These are phyloP conservation scores for Apiotrichum akiyoshidainum DNA, from an alignment of 1,284 basidiomycete genomes.

Conservation along the genomic window DNA sequence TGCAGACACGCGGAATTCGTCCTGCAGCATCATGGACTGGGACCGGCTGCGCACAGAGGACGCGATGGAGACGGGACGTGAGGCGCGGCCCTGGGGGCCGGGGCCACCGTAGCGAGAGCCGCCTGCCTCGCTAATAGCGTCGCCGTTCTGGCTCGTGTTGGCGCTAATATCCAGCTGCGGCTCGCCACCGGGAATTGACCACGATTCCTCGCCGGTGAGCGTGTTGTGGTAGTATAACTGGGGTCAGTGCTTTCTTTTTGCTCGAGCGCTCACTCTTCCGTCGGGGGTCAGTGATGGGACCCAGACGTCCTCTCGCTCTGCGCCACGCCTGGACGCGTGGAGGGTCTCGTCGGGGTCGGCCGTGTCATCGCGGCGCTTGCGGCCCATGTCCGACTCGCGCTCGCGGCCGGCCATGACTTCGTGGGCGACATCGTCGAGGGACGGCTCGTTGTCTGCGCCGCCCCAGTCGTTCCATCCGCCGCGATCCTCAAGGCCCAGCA, in stretches of 20 bases:
- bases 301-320: slow-evolving; percentile 45
- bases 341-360: slow-evolving; percentile 18
- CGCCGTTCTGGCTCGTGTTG: slow-evolving; percentile 4
- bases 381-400: neutral
- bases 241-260: slow-evolving; percentile 1
- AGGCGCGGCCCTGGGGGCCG: neutral
- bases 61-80: neutral
- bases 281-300: slow-evolving; percentile 49
- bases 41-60: slow-evolving; percentile 3
- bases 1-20: slow-evolving; percentile 38
- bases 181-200: slow-evolving; percentile 73
- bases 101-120: neutral
- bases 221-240: slow-evolving; percentile 94
- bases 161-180: slow-evolving; percentile 42
- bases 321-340: slow-evolving; percentile 7
- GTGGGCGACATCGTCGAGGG: slow-evolving; percentile 38
- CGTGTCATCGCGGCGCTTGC: neutral
- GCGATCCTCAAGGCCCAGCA: slow-evolving; percentile 31
- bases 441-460: slow-evolving; percentile 8
- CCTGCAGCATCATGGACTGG: slow-evolving; percentile 7
- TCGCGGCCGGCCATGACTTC: slow-evolving; percentile 32
- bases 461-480: slow-evolving; percentile 28
- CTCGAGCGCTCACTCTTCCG: slow-evolving; percentile 46
- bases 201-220: slow-evolving; percentile 78
- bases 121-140: slow-evolving; percentile 6